Percentiles rank a stretch among this genome's conserved stretches.
phyloP scores from a whole-genome alignment of 2,329 filamentous ascomycete species.

The Talaromyces rugulosus region DNA sequence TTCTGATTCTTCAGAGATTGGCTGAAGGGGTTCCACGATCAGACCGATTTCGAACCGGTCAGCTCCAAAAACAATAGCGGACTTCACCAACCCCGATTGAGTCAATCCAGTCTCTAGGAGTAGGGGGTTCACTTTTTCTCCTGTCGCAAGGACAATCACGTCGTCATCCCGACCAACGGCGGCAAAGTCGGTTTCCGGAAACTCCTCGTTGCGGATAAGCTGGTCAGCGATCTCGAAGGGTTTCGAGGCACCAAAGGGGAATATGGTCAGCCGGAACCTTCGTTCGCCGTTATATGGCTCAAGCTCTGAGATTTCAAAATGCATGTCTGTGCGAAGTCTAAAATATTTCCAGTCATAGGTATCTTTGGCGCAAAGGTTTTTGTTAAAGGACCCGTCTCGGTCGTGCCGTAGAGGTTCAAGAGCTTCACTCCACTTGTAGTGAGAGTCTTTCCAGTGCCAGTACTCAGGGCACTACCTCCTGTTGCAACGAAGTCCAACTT shows the following conservation, averaged over 20 bases:
- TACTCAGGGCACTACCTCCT: slow-evolving; percentile 1
- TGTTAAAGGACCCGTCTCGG: slow-evolving; percentile 5
- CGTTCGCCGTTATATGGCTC: background rate
- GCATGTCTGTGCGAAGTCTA: slow-evolving; percentile 1
- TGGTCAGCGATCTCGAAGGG: slow-evolving; percentile 3
- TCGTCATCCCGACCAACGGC: slow-evolving; percentile 6
- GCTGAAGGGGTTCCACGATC: background rate
- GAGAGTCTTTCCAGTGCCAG: background rate
- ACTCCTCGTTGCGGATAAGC: background rate
- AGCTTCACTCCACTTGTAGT: slow-evolving; percentile 1
- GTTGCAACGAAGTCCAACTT: slow-evolving; percentile 3
- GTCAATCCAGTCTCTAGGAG: slow-evolving; percentile 1
- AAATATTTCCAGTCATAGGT: slow-evolving; percentile 7
- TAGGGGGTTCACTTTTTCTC: slow-evolving; percentile 2
- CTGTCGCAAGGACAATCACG: background rate
- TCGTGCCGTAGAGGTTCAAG: slow-evolving; percentile 7
- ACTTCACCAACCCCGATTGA: background rate
- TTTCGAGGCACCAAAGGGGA: background rate
- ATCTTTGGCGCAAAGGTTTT: background rate
- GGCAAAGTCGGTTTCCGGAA: slow-evolving; percentile 1
- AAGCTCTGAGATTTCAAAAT: slow-evolving; percentile 1
- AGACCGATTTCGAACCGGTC: slow-evolving; percentile 5
- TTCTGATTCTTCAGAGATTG: background rate
- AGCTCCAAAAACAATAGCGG: slow-evolving; percentile 3
- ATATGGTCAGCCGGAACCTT: background rate